phyloP scores from a whole-genome alignment of 2,329 filamentous ascomycete genomes.

The Nemania bipapillata region DNA sequence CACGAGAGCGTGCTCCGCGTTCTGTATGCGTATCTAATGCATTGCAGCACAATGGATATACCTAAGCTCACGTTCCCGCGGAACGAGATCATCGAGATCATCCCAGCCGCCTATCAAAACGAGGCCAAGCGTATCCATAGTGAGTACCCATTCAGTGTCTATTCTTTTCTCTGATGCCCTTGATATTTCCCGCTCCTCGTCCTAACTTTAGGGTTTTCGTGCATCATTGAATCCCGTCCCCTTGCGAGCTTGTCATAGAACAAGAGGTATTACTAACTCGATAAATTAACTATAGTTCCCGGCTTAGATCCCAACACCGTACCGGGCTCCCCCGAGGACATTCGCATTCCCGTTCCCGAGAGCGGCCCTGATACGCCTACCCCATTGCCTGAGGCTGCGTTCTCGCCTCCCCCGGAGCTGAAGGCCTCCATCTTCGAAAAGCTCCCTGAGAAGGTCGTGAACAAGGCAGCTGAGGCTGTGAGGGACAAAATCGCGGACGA shows the following conservation, averaged over 20 bases:
- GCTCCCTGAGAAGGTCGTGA: slow-evolving; percentile 49
- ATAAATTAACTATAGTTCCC: slow-evolving; percentile 61
- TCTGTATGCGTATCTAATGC: slow-evolving; percentile 97
- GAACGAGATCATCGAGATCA: slow-evolving; percentile 98
- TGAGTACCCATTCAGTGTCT: slow-evolving; percentile 11
- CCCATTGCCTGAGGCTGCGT: slow-evolving; percentile 60
- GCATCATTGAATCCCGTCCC: neutral
- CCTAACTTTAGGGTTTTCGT: neutral
- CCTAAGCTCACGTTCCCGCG: slow-evolving; percentile 92
- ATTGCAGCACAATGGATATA: slow-evolving; percentile 94
- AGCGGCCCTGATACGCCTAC: slow-evolving; percentile 55
- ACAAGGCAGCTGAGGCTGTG: slow-evolving; percentile 49
- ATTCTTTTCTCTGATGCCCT: neutral
- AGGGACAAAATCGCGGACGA: slow-evolving; percentile 51
- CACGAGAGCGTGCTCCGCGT: slow-evolving; percentile 98
- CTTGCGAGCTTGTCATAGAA: neutral
- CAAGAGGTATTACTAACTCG: slow-evolving; percentile 12
- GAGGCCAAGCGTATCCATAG: slow-evolving; percentile 88
- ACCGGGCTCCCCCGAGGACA: slow-evolving; percentile 81
- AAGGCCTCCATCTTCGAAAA: slow-evolving; percentile 46
- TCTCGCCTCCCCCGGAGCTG: slow-evolving; percentile 60
- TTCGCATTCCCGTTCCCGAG: slow-evolving; percentile 77
- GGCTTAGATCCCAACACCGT: slow-evolving; percentile 73
- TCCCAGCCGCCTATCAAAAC: slow-evolving; percentile 97
- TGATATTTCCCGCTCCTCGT: neutral